These are phyloP conservation scores for Calonectria ilicicola DNA, from an alignment of 2,329 filamentous ascomycete genomes.

Conservation along the genomic window DNA sequence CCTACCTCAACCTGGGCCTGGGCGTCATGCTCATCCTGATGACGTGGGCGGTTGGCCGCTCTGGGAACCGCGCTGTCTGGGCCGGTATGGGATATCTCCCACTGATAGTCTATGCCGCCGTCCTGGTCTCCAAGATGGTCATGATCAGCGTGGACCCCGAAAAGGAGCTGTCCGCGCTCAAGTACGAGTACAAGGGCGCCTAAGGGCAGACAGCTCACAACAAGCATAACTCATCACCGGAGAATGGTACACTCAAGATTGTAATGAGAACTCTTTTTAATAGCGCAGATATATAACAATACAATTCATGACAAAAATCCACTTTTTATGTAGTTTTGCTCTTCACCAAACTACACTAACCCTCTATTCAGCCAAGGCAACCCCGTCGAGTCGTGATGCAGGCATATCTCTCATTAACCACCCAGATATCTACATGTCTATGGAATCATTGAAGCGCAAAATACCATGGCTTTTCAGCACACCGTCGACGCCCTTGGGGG, in stretches of 20 bases:
- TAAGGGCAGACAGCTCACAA: constrained; percentile 43
- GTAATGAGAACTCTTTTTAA: neutral
- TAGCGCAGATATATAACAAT: neutral
- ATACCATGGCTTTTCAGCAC: constrained; percentile 88
- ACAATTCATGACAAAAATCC: constrained; percentile 4
- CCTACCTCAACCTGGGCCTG: constrained; percentile 70
- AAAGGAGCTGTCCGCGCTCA: constrained; percentile 70
- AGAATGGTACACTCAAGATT: neutral
- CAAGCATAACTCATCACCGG: neutral
- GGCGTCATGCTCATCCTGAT: constrained; percentile 63
- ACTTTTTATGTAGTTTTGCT: neutral
- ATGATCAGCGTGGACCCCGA: constrained; percentile 78
- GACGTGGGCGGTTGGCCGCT: constrained; percentile 53
- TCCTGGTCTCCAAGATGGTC: constrained; percentile 72
- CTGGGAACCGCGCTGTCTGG: constrained; percentile 49
- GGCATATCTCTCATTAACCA: constrained; percentile 37
- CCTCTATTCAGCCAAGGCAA: constrained; percentile 31
- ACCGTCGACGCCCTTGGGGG: constrained; percentile 88
- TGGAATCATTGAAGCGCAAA: constrained; percentile 91
- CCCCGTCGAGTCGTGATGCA: constrained; percentile 28
- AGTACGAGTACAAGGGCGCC: constrained; percentile 77
- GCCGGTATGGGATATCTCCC: constrained; percentile 64
- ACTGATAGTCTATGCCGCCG: constrained; percentile 69
- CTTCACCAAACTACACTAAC: constrained; percentile 11
- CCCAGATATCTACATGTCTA: constrained; percentile 74